Evolutionary conservation across 2,329 filamentous ascomycete genomes (phyloP).

Genomic region (Aspergillus viridinutans): DNA sequence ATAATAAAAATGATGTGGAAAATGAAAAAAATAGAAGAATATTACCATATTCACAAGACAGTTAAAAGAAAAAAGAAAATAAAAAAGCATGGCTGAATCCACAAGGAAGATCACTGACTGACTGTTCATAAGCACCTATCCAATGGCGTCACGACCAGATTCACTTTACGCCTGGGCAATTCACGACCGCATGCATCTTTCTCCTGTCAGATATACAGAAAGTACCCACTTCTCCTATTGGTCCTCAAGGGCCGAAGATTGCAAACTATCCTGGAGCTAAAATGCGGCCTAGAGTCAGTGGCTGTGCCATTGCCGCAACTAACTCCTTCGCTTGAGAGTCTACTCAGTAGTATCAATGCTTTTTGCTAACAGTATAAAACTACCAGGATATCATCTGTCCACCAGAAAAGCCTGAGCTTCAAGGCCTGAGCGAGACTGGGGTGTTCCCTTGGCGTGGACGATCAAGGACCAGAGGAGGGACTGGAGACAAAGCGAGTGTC

Average conservation of each 20-base stretch:
- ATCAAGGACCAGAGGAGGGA: neutral
- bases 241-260: neutral
- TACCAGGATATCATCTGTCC: neutral
- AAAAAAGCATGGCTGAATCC: neutral
- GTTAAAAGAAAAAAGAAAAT: neutral
- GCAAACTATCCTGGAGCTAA: neutral
- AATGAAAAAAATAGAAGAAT: slow-evolving; percentile 1
- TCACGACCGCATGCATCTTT: neutral
- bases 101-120: neutral
- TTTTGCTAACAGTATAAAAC: neutral
- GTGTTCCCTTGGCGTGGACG: neutral
- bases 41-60: neutral
- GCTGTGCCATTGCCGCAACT: neutral
- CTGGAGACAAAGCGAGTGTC: neutral
- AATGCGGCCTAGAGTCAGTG: neutral
- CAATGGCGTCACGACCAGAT: neutral
- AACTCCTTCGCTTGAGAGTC: neutral
- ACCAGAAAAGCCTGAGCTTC: neutral
- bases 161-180: neutral
- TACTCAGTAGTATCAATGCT: neutral
- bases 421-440: neutral
- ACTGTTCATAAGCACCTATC: neutral
- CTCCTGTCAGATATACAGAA: neutral
- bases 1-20: neutral
- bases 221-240: neutral